These are phyloP conservation scores for Phytophthora podocarpi DNA, from an alignment of 352 stramenopile species.

Conservation along the genomic window DNA sequence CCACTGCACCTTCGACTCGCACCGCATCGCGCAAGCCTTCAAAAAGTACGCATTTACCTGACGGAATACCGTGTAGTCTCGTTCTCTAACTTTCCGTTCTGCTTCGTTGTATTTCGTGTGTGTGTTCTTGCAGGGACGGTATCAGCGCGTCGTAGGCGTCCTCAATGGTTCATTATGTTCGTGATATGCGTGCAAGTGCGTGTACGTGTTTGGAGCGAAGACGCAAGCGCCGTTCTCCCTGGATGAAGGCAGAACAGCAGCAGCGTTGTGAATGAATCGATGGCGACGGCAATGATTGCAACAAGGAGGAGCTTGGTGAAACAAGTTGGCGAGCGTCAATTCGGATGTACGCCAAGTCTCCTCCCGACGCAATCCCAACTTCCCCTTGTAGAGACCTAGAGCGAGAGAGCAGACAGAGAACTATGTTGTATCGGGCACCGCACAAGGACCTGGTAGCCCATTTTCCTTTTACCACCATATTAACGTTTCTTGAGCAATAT, in stretches of 20 bases:
- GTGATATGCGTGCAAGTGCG: slow-evolving; percentile 43
- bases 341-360: slow-evolving; percentile 1
- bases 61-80: neutral
- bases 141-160: slow-evolving; percentile 73
- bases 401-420: slow-evolving; percentile 34
- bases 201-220: slow-evolving; percentile 29
- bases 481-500: slow-evolving; percentile 34
- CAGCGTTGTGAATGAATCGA: slow-evolving; percentile 29
- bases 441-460: slow-evolving; percentile 19
- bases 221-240: slow-evolving; percentile 9
- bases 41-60: slow-evolving; percentile 65
- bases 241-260: slow-evolving; percentile 9
- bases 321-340: neutral
- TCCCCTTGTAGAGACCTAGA: slow-evolving; percentile 44
- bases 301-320: neutral
- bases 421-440: slow-evolving; percentile 37
- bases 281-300: slow-evolving; percentile 1
- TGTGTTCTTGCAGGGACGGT: slow-evolving; percentile 67
- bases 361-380: slow-evolving; percentile 1
- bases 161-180: slow-evolving; percentile 30
- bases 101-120: slow-evolving; percentile 16
- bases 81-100: slow-evolving; percentile 20
- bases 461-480: slow-evolving; percentile 30
- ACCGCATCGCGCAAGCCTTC: slow-evolving; percentile 82
- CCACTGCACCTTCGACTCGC: slow-evolving; percentile 90